Conservation (phyloP, 176 grass and related monocot genomes). For the Oryza officinalis region DNA sequence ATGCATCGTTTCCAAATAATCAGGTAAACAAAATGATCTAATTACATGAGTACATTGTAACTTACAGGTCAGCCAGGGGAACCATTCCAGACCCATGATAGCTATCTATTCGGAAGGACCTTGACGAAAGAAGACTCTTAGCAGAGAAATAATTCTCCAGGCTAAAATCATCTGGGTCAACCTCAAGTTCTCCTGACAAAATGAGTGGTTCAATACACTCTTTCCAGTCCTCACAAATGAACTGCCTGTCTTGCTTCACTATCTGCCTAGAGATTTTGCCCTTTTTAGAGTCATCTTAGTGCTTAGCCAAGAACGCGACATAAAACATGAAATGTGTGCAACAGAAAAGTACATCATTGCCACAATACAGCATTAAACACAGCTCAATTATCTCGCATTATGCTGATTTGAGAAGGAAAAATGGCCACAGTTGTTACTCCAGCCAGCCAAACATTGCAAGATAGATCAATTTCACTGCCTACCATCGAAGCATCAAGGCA, state of each 20-base stretch:
- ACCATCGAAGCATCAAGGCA: not conserved
- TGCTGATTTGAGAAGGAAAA: not conserved
- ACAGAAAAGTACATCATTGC: not conserved
- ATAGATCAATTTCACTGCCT: not conserved
- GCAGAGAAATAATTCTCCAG: constrained; percentile 85
- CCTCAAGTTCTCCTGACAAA: constrained; percentile 54
- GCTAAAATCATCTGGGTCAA: constrained; percentile 61
- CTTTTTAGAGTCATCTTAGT: constrained; percentile 7
- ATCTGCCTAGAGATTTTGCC: constrained; percentile 75
- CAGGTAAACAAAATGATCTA: not conserved
- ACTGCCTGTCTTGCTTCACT: constrained; percentile 79
- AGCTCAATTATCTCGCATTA: not conserved
- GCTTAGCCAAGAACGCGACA: not conserved
- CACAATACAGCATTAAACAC: not conserved
- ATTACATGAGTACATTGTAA: constrained; percentile 25
- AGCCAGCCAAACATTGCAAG: not conserved
- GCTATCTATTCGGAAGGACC: constrained; percentile 75
- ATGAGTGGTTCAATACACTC: constrained; percentile 75
- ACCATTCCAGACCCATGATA: constrained; percentile 93
- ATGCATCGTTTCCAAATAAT: constrained; percentile 10
- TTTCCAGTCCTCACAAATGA: constrained; percentile 81
- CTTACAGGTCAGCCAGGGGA: constrained; percentile 92
- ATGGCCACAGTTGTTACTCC: not conserved
- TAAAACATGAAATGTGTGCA: not conserved
- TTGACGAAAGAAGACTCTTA: constrained; percentile 86